Conservation (phyloP, 768 basidiomycete species). For the Suillus fuscotomentosus region DNA sequence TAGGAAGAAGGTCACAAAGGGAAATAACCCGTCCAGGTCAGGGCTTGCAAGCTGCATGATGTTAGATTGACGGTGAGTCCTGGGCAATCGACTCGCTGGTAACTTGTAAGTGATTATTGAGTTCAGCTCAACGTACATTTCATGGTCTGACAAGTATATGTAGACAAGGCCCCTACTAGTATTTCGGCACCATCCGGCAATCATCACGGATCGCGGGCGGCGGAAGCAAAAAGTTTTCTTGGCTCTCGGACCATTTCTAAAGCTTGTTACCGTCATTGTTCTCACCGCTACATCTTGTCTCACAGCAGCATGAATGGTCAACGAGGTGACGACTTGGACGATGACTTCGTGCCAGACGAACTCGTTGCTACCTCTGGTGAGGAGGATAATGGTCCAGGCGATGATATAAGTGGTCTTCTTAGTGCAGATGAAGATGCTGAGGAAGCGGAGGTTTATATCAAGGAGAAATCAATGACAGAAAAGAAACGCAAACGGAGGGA, state of each 20-base stretch:
- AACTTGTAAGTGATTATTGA: not conserved
- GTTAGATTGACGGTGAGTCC: not conserved
- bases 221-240: not conserved
- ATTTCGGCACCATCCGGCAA: not conserved
- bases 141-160: not conserved
- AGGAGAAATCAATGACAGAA: constrained; percentile 25
- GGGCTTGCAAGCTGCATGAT: not conserved
- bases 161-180: not conserved
- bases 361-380: constrained; percentile 62
- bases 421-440: constrained; percentile 45
- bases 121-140: not conserved
- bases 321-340: constrained; percentile 79
- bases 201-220: not conserved
- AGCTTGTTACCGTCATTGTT: constrained; percentile 4
- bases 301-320: constrained; percentile 27
- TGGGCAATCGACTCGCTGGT: not conserved
- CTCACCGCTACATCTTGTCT: constrained; percentile 11
- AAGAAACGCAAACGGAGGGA: constrained; percentile 76
- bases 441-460: constrained; percentile 27
- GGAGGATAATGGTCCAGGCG: constrained; percentile 39
- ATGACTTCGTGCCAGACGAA: constrained; percentile 76
- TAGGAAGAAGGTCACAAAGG: not conserved
- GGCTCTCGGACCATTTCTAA: not conserved
- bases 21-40: not conserved
- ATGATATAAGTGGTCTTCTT: constrained; percentile 39